These are phyloP conservation scores for Pseudonitzschia pungens DNA, from an alignment of 108 stramenopile species.

Conservation along the genomic window DNA sequence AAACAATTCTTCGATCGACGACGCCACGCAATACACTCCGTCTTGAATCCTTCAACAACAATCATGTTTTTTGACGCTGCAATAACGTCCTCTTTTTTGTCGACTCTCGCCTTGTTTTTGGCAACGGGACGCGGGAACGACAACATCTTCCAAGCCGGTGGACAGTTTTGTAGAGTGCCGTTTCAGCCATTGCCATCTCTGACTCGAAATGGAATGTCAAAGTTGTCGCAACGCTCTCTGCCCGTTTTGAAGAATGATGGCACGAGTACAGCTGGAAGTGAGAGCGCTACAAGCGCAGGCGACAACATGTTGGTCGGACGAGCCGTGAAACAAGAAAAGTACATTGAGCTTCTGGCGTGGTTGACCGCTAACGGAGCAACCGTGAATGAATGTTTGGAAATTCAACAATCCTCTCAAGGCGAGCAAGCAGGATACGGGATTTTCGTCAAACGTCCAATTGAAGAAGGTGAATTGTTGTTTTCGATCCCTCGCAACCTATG, in stretches of 20 bases:
- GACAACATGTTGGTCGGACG: neutral
- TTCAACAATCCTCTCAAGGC: conserved; percentile 31
- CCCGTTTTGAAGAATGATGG: neutral
- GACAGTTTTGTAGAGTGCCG: neutral
- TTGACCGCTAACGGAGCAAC: conserved; percentile 16
- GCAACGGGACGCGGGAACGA: neutral
- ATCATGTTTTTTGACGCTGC: conserved; percentile 3
- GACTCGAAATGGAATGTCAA: neutral
- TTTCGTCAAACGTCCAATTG: conserved; percentile 41
- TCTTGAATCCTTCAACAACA: neutral
- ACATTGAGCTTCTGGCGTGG: conserved; percentile 30
- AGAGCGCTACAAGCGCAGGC: neutral
- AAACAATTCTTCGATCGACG: no score
- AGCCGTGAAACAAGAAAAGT: conserved; percentile 23
- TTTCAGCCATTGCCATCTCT: neutral
- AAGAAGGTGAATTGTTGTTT: conserved; percentile 55
- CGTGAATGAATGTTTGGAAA: conserved; percentile 25
- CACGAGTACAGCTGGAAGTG: neutral
- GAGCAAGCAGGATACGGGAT: conserved; percentile 59
- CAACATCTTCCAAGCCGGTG: neutral
- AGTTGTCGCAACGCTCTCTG: neutral
- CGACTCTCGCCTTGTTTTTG: conserved; percentile 7
- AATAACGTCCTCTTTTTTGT: neutral
- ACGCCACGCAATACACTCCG: neutral
- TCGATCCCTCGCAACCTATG: conserved; percentile 59